These are phyloP conservation scores for Syzygium jambos DNA, from an alignment of 345 rosid species.

Conservation along the genomic window DNA sequence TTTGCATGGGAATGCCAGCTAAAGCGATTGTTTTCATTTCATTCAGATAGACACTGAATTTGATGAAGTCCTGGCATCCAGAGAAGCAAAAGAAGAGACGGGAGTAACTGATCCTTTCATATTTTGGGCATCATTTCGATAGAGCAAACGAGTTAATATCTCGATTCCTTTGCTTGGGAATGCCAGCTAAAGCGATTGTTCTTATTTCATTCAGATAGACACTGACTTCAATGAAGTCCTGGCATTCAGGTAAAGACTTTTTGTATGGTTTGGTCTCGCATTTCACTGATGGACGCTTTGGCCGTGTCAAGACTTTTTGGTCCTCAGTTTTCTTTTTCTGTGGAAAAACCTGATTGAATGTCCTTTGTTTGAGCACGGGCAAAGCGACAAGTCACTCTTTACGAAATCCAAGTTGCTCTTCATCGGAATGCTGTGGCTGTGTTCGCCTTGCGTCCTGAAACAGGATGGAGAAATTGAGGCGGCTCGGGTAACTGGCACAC, in stretches of 20 bases:
- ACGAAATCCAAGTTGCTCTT: background rate
- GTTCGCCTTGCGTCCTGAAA: no score
- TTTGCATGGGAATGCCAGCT: no score
- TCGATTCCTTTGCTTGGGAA: no score
- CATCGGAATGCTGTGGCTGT: background rate
- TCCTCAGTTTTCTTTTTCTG: background rate
- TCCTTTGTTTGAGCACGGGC: background rate
- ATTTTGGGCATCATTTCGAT: no score
- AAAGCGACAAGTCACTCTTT: background rate
- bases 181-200: no score
- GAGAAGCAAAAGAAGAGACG: no score
- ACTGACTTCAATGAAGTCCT: conserved; percentile 27
- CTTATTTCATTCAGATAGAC: conserved; percentile 14
- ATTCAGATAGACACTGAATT: background rate
- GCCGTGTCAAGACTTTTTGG: background rate
- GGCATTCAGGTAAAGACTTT: conserved; percentile 22
- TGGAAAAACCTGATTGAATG: background rate
- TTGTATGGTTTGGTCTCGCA: no score
- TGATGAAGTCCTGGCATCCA: no score
- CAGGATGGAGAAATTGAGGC: background rate
- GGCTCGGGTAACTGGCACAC: background rate
- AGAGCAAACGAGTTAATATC: no score
- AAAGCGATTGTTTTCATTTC: no score
- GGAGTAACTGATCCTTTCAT: no score
- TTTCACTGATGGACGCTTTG: no score